phyloP scores from a whole-genome alignment of 2,329 filamentous ascomycete species.

The Sordariomycetes sp. region DNA sequence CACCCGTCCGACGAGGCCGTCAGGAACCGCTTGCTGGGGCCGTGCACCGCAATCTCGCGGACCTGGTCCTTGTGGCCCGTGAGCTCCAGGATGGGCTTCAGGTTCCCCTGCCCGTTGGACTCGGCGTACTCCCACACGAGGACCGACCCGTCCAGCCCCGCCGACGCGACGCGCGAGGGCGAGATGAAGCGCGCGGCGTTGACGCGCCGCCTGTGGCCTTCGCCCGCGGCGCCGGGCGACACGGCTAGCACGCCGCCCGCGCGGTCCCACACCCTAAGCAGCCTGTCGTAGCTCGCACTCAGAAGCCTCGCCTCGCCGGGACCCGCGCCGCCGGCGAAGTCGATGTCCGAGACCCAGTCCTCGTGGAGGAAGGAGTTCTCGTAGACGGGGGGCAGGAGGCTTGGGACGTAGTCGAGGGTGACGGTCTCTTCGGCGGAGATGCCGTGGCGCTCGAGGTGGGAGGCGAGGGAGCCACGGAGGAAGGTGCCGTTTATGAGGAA shows the following conservation, averaged over 20 bases:
- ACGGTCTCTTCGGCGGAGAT: conserved; percentile 81
- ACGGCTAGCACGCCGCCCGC: conserved; percentile 76
- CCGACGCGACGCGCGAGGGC: conserved; percentile 57
- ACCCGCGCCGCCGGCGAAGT: conserved; percentile 59
- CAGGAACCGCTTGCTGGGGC: conserved; percentile 62
- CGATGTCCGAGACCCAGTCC: conserved; percentile 86
- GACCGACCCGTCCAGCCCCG: conserved; percentile 73
- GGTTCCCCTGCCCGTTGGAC: conserved; percentile 49
- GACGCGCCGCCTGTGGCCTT: conserved; percentile 64
- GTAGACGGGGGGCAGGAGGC: conserved; percentile 76
- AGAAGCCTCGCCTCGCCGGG: conserved; percentile 55
- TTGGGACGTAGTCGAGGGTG: conserved; percentile 85
- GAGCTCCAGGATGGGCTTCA: conserved; percentile 67
- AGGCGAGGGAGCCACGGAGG: conserved; percentile 76
- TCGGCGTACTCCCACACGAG: conserved; percentile 83
- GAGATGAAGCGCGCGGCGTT: conserved; percentile 79
- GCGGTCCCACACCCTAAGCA: conserved; percentile 79
- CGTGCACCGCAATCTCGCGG: conserved; percentile 62
- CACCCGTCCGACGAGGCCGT: conserved; percentile 74
- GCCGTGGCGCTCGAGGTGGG: conserved; percentile 76
- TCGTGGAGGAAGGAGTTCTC: conserved; percentile 92
- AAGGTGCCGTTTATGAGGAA: conserved; percentile 93
- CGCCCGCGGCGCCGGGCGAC: conserved; percentile 50
- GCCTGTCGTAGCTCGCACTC: conserved; percentile 88
- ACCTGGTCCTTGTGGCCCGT: conserved; percentile 70